Evolutionary conservation across 2,329 filamentous ascomycete genomes (phyloP), one percentile per base, ranked within the genome.

Genomic region (Trichoderma citrinoviride): DNA sequence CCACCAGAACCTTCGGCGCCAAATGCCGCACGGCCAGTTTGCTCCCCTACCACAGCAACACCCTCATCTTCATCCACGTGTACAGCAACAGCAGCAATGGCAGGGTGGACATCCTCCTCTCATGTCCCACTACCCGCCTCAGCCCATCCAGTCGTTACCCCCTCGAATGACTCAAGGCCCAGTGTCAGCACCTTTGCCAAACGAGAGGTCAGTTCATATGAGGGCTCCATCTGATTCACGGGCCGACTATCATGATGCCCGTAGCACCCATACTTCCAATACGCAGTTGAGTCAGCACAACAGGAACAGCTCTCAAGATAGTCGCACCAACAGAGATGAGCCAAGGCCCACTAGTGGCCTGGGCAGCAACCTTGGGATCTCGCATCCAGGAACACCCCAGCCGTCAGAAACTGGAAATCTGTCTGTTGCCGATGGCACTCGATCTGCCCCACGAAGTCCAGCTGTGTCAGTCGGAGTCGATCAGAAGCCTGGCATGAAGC

Each of bases 1-100:
- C 55, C 68, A 71, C 46, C 43, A 71, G 12, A 70, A 49, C 29
- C 47, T 69, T 19, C 49, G 44, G 21, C 52, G 37, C 5, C 23
- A 57, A 5, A 37, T 58, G 55, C 29, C 54, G 27, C 21, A 44
- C n/a, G 44, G 55, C 14, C 56, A 64, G 14, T 41, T 49, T 19
- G 55, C 61, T 17, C 67, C 66, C 53, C 67, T 46, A 47, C 46
- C 25, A 2, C 43, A 33, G 19, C 61, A 27, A 27, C 56, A 49
- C 12, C 62, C 29, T 19, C 54, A 60, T 8, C 21, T 23, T 3
- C 47, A 47, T n/a, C 37, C 29, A 19, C 60, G 49, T 23, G 19
- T 29, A 21, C 57, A 62, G n/a, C 47, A 17, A 8, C 64, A 65
- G 23, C 47, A 21, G 7, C 57, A 49, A 49, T 53, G 46, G 46